Evolutionary conservation across 2,329 filamentous ascomycete species (phyloP).

Genomic region (Nothophaeocryptopus gaeumannii): DNA sequence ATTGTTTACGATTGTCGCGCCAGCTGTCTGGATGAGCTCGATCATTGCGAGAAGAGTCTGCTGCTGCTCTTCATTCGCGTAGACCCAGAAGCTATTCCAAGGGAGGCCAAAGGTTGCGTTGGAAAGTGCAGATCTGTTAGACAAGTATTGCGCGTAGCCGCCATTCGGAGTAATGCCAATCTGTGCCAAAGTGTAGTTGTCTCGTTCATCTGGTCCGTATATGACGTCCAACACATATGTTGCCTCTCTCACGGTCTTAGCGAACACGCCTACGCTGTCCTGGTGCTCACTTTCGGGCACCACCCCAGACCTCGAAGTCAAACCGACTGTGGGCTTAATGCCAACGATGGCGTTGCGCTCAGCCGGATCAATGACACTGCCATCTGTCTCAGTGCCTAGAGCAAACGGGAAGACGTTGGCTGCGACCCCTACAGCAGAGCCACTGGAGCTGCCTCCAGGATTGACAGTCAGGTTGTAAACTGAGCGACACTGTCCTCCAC

Average conservation of each 20-base stretch:
- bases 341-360: conserved; percentile 67
- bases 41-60: conserved; percentile 51
- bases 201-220: conserved; percentile 59
- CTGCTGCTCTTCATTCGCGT: conserved; percentile 57
- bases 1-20: conserved; percentile 66
- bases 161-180: conserved; percentile 51
- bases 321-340: conserved; percentile 71
- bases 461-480: conserved; percentile 68
- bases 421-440: conserved; percentile 62
- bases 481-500: conserved; percentile 62
- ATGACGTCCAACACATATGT: conserved; percentile 66
- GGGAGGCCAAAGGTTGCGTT: conserved; percentile 68
- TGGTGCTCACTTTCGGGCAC: conserved; percentile 66
- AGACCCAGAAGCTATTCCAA: conserved; percentile 68
- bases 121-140: conserved; percentile 53
- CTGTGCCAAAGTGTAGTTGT: conserved; percentile 65
- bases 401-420: conserved; percentile 63
- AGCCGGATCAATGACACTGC: conserved; percentile 66
- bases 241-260: conserved; percentile 66
- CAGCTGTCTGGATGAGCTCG: conserved; percentile 55
- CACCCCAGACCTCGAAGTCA: conserved; percentile 59
- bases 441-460: conserved; percentile 67
- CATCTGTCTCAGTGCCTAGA: conserved; percentile 73
- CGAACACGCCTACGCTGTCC: conserved; percentile 68
- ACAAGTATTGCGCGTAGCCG: conserved; percentile 59